These are phyloP conservation scores for Aspergillus hortae DNA, from an alignment of 2,329 filamentous ascomycete species.

Conservation along the genomic window DNA sequence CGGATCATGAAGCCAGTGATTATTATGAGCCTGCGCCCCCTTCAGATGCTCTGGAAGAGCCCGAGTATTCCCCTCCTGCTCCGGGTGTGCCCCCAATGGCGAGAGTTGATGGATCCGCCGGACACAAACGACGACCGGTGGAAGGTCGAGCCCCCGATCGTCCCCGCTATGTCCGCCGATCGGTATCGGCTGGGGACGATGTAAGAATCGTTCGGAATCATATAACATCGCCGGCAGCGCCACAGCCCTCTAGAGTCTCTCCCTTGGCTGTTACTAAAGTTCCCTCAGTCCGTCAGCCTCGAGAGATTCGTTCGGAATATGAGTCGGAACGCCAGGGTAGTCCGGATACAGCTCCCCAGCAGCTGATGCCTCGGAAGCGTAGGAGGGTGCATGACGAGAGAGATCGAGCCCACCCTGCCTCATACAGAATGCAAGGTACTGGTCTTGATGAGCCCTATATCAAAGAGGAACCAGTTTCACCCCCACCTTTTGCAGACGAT, in stretches of 20 bases:
- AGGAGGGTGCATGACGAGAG: constrained; percentile 45
- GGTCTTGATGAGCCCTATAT: constrained; percentile 50
- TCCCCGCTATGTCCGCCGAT: constrained; percentile 39
- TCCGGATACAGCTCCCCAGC: constrained; percentile 40
- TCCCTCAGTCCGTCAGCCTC: constrained; percentile 53
- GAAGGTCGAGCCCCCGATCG: constrained; percentile 39
- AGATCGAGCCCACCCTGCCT: constrained; percentile 29
- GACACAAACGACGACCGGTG: constrained; percentile 37
- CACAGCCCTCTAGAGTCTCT: constrained; percentile 69
- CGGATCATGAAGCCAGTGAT: constrained; percentile 16
- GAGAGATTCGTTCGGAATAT: constrained; percentile 43
- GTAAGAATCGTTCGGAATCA: constrained; percentile 69
- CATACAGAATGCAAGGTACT: constrained; percentile 31
- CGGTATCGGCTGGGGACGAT: constrained; percentile 38
- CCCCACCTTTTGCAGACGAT: constrained; percentile 52
- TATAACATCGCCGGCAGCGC: constrained; percentile 69
- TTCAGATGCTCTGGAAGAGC: constrained; percentile 40
- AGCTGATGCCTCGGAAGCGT: constrained; percentile 50
- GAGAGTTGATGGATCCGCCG: constrained; percentile 22
- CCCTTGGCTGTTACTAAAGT: constrained; percentile 53
- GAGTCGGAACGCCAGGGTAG: constrained; percentile 36
- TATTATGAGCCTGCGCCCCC: constrained; percentile 20
- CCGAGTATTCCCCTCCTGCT: constrained; percentile 48
- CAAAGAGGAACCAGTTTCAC: constrained; percentile 62
- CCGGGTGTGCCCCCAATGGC: constrained; percentile 34